These are phyloP conservation scores for Santalum album DNA, from an alignment of 164 flowering plant species.

Conservation along the genomic window DNA sequence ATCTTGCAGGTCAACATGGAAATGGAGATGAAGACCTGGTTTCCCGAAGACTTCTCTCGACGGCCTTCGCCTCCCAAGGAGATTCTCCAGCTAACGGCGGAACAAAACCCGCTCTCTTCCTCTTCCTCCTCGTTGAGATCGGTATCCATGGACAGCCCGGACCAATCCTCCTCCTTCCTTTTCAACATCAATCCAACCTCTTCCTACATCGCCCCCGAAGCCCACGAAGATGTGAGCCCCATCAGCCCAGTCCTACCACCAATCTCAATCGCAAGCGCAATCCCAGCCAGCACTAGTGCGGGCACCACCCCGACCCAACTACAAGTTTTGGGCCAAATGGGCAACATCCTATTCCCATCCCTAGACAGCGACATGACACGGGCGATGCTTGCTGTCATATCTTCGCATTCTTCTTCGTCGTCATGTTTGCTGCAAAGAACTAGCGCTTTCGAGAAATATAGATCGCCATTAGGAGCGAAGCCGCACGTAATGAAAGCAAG, in stretches of 20 bases:
- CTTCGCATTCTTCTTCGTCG: conserved; percentile 33
- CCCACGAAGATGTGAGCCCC: conserved; percentile 2
- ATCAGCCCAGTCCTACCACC: conserved; percentile 13
- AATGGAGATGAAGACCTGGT: conserved; percentile 29
- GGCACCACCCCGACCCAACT: too few relatives aligned
- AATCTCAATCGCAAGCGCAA: background rate
- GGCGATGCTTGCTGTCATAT: conserved; percentile 58
- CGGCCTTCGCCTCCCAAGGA: conserved; percentile 10
- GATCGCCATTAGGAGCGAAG: conserved; percentile 6
- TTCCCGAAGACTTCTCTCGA: conserved; percentile 25
- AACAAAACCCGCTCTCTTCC: conserved; percentile 36
- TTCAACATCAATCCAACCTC: conserved; percentile 20
- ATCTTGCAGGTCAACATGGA: conserved; percentile 33
- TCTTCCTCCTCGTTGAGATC: conserved; percentile 60
- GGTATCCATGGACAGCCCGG: conserved; percentile 51
- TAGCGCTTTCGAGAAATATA: conserved; percentile 46
- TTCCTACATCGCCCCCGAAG: conserved; percentile 10
- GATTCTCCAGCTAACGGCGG: conserved; percentile 4
- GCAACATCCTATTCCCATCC: conserved; percentile 18
- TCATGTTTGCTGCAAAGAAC: conserved; percentile 19
- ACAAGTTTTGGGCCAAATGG: conserved; percentile 11
- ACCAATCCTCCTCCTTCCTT: conserved; percentile 32
- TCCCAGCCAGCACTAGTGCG: too few relatives aligned
- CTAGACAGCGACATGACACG: conserved; percentile 34
- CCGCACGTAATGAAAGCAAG: conserved; percentile 1